These are phyloP conservation scores for Elongisporangium anandrum DNA, from an alignment of 352 stramenopile genomes.

Conservation along the genomic window DNA sequence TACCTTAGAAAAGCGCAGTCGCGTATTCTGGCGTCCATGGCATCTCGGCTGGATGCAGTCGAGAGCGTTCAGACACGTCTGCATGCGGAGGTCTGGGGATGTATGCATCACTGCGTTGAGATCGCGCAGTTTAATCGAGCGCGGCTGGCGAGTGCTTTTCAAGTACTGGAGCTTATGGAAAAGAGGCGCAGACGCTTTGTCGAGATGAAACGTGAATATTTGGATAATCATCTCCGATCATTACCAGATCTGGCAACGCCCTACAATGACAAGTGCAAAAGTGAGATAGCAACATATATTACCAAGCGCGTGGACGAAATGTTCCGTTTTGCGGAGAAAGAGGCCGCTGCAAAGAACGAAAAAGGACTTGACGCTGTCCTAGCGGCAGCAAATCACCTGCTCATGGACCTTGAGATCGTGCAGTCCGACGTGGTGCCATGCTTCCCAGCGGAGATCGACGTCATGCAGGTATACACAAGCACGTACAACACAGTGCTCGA, in stretches of 20 bases:
- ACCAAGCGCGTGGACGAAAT: slow-evolving; percentile 51
- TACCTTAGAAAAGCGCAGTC: slow-evolving; percentile 55
- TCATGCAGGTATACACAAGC: slow-evolving; percentile 69
- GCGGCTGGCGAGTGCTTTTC: slow-evolving; percentile 61
- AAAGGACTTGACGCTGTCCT: slow-evolving; percentile 62
- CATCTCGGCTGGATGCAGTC: slow-evolving; percentile 51
- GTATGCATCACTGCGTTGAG: slow-evolving; percentile 80
- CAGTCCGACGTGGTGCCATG: slow-evolving; percentile 65
- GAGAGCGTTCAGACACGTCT: slow-evolving; percentile 62
- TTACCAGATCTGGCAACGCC: slow-evolving; percentile 38
- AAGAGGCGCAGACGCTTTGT: slow-evolving; percentile 41
- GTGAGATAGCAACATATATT: slow-evolving; percentile 53
- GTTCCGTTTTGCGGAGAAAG: slow-evolving; percentile 51
- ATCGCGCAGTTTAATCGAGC: slow-evolving; percentile 73
- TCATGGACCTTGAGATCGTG: slow-evolving; percentile 78
- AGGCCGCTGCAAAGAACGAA: slow-evolving; percentile 39
- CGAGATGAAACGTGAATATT: slow-evolving; percentile 57
- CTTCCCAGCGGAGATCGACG: slow-evolving; percentile 75
- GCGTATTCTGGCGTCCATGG: slow-evolving; percentile 67
- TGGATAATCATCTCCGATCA: slow-evolving; percentile 58
- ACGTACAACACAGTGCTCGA: slow-evolving; percentile 80
- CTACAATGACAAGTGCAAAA: slow-evolving; percentile 53
- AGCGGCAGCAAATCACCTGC: slow-evolving; percentile 60
- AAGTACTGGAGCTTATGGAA: slow-evolving; percentile 77
- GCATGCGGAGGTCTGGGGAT: slow-evolving; percentile 69